Evolutionary conservation across 345 rosid species (phyloP).

Genomic region (Durio zibethinus): DNA sequence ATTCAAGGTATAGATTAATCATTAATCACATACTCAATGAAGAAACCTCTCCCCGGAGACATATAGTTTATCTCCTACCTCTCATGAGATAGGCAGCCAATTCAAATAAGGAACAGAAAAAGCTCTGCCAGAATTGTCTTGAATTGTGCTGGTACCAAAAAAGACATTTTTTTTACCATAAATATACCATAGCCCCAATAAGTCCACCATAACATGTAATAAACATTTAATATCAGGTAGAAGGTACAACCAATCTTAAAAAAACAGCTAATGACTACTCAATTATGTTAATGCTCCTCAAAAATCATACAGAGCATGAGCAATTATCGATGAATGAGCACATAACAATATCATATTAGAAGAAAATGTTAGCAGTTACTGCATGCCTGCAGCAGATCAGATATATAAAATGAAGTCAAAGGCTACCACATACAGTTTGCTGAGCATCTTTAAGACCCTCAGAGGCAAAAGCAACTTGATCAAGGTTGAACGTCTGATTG

Average conservation of each 20-base stretch:
- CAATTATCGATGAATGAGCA: not conserved
- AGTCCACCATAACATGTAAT: not conserved
- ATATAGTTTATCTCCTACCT: slow-evolving; percentile 36
- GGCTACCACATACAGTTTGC: slow-evolving; percentile 67
- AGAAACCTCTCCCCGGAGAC: slow-evolving; percentile 21
- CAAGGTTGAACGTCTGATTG: slow-evolving; percentile 96
- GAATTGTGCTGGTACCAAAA: slow-evolving; percentile 37
- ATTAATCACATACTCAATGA: slow-evolving; percentile 10
- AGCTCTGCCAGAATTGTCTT: slow-evolving; percentile 37
- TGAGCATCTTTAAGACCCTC: slow-evolving; percentile 99
- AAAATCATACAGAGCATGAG: not conserved
- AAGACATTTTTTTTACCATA: slow-evolving; percentile 26
- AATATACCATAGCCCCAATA: slow-evolving; percentile 21
- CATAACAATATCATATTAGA: not conserved
- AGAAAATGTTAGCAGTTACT: not conserved
- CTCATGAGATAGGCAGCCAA: slow-evolving; percentile 54
- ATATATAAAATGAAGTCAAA: not conserved
- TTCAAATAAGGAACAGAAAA: slow-evolving; percentile 38
- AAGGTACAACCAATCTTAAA: not conserved
- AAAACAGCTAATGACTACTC: not conserved
- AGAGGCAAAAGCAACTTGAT: slow-evolving; percentile 98
- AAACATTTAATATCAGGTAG: not conserved
- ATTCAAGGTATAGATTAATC: not conserved
- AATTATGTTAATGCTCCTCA: not conserved
- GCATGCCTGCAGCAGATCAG: not conserved